Evolutionary conservation across 495 filamentous ascomycete genomes (phyloP).

Genomic region (Penicillium nucicola): DNA sequence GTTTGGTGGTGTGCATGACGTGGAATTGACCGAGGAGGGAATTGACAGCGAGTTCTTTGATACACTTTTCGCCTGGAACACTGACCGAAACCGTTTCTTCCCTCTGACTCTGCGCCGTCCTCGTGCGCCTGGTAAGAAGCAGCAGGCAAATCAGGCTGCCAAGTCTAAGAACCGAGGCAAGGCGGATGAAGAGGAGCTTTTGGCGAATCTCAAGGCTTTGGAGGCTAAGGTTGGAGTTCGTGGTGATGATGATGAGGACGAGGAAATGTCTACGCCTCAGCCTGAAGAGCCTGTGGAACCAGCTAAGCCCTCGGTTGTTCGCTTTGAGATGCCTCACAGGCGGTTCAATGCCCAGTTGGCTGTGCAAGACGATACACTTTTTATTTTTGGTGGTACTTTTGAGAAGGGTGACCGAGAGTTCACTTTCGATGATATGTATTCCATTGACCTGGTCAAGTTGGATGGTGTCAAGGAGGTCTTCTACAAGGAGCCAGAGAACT

Average conservation of each 20-base stretch:
- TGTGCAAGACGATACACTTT: slow-evolving; percentile 87
- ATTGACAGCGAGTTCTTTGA: slow-evolving; percentile 98
- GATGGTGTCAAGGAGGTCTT: slow-evolving; percentile 91
- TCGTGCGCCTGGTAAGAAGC: slow-evolving; percentile 56
- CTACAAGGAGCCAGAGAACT: slow-evolving; percentile 77
- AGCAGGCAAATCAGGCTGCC: slow-evolving; percentile 50
- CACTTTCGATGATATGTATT: slow-evolving; percentile 90
- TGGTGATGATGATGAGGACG: slow-evolving; percentile 52
- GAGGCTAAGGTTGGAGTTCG: slow-evolving; percentile 62
- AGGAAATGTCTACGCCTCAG: slow-evolving; percentile 38
- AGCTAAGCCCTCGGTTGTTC: slow-evolving; percentile 44
- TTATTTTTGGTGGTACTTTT: slow-evolving; percentile 91
- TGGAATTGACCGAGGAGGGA: slow-evolving; percentile 89
- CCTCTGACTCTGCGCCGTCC: slow-evolving; percentile 73
- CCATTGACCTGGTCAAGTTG: slow-evolving; percentile 84
- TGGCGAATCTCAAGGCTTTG: slow-evolving; percentile 78
- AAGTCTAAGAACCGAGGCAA: slow-evolving; percentile 66
- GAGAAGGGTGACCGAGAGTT: slow-evolving; percentile 93
- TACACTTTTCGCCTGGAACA: slow-evolving; percentile 82
- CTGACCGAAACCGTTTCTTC: slow-evolving; percentile 92
- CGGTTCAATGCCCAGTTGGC: slow-evolving; percentile 87
- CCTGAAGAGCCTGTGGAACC: slow-evolving; percentile 51
- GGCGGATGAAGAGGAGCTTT: slow-evolving; percentile 84
- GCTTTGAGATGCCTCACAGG: slow-evolving; percentile 77
- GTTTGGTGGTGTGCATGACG: slow-evolving; percentile 94